Conservation (phyloP, 768 basidiomycete genomes). For the Nevesoporus exiguus region DNA sequence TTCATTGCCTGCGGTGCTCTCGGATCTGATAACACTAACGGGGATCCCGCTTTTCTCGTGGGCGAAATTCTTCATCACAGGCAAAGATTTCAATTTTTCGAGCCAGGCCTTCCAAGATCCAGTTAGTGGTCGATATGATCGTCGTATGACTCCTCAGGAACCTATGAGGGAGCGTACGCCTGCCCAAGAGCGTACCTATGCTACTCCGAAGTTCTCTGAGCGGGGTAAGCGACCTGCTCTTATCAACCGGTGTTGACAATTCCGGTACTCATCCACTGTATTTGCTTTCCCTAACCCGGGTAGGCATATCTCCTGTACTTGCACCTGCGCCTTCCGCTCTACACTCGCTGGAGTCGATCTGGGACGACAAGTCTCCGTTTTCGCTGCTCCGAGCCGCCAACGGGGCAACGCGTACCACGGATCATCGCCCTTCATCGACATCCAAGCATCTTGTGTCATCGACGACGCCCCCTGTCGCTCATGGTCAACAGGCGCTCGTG, state of each 20-base stretch:
- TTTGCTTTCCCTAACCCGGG: conserved; percentile 11
- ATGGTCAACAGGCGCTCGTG: conserved; percentile 29
- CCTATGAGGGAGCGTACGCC: conserved; percentile 27
- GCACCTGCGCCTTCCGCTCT: conserved; percentile 22
- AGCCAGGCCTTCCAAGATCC: conserved; percentile 37
- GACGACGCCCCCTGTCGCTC: conserved; percentile 22
- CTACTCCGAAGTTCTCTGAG: conserved; percentile 21
- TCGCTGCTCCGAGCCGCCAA: conserved; percentile 59
- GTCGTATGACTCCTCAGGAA: conserved; percentile 21
- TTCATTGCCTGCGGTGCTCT: conserved; percentile 6
- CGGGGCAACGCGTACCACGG: conserved; percentile 42
- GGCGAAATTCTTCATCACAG: conserved; percentile 37
- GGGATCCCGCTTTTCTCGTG: not conserved
- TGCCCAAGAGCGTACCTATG: conserved; percentile 22
- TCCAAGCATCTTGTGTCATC: conserved; percentile 23
- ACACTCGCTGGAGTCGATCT: conserved; percentile 67
- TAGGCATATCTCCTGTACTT: conserved; percentile 36
- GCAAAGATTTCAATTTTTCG: conserved; percentile 90
- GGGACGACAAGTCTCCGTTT: conserved; percentile 79
- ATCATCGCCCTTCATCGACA: conserved; percentile 28
- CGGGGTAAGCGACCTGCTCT: conserved; percentile 26
- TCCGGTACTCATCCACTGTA: conserved; percentile 11
- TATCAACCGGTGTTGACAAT: not conserved
- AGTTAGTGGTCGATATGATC: conserved; percentile 11
- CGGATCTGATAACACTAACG: conserved; percentile 16